Percentiles rank a stretch among this genome's conserved stretches.
Conservation (phyloP, 768 basidiomycete species). For the Tulasnella calospora region DNA sequence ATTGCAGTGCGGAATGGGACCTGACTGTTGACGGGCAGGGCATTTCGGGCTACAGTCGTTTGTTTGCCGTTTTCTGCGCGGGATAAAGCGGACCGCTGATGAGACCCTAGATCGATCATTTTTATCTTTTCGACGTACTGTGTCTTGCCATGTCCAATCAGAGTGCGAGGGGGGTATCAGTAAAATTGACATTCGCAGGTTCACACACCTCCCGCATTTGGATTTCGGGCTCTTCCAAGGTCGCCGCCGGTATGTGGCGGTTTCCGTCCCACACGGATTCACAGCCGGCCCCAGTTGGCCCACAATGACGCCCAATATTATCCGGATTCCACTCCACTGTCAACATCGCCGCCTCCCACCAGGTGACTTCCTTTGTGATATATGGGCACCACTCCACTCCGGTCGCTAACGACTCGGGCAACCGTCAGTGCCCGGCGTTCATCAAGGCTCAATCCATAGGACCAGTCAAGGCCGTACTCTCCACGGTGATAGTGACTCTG, state of each 20-base stretch:
- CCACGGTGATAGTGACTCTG: background rate
- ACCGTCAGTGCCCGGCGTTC: background rate
- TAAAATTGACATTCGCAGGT: background rate
- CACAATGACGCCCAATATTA: background rate
- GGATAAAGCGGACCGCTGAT: background rate
- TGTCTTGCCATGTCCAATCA: background rate
- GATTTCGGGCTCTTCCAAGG: background rate
- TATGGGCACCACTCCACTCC: background rate
- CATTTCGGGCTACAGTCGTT: background rate
- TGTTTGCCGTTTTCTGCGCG: background rate
- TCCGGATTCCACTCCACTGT: background rate
- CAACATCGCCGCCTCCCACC: background rate
- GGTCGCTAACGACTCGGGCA: background rate
- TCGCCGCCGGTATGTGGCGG: background rate
- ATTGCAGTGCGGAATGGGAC: background rate
- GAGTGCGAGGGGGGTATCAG: background rate
- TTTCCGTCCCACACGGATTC: background rate
- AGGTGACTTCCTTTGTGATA: background rate
- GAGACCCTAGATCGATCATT: background rate
- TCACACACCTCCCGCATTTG: background rate
- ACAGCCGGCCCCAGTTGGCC: background rate
- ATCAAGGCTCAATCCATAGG: background rate
- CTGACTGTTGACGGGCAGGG: conserved; percentile 9
- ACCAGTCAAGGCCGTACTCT: background rate
- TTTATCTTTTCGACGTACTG: background rate